Evolutionary conservation across 2,329 filamentous ascomycete genomes (phyloP), one percentile per base, ranked within the genome.

Genomic region (Neofusicoccum kwambonambiense): DNA sequence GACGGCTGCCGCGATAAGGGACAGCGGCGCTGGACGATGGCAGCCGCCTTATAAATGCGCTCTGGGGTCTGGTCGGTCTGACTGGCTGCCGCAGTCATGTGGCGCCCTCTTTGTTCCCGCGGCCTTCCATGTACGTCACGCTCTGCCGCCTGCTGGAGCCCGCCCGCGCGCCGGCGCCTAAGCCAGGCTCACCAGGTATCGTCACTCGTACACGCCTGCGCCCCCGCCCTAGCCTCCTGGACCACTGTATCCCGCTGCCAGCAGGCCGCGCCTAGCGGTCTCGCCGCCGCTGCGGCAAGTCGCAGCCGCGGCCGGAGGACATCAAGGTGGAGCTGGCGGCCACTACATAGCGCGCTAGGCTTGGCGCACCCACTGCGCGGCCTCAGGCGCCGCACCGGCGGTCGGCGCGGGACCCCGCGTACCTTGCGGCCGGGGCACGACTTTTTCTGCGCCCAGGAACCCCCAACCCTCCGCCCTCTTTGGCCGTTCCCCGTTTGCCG

Each of bases 91-190:
- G 39, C 31, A 35, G 56, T 60, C 56, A 60, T 60, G 56, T 47
- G 56, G 56, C 56, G 42, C 56, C 34, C 54, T 45, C 56, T 60
- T 60, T 60, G 56, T 60, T 47, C 56, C 56, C 42, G 56, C 56
- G 56, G 41, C 27, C 42, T 60, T 47, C 56, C 56, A 60, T 60
- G 39, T 57, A 47, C 56, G 56, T 45, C n/a, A 52, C 50, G 50
- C 56, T 17, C 42, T 47, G 56, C 56, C 17, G 56, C 56, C 56
- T 60, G 56, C 41, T 34, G 42, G 37, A 35, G 41, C 41, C 41
- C 41, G 41, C 41, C 12, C 22, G 41, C 41, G 11, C 41, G 27
- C 12, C 15, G 15, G 17, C 15, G 50, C 50, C 31, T 15, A 35
- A 31, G 47, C 11, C 22, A 37, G 39, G 27, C 54, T 45, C 54